A percentile compares a stretch with the other conserved stretches of the same genome.
Conservation (phyloP, 495 filamentous ascomycete species). For the Filosporella fistucella region DNA sequence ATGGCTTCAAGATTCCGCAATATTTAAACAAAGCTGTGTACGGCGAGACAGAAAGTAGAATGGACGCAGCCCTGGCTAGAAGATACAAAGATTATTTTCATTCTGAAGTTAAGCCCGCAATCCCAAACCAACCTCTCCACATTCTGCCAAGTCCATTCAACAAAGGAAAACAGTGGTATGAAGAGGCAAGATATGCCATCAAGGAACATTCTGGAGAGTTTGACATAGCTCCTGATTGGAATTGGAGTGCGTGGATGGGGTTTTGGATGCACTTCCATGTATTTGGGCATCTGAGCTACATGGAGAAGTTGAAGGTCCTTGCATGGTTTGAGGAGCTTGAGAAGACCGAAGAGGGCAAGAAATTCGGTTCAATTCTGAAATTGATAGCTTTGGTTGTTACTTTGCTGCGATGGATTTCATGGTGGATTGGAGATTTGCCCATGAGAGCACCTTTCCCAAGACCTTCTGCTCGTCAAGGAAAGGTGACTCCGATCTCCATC, state of each 20-base stretch:
- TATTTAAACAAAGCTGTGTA: background rate
- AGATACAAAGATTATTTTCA: background rate
- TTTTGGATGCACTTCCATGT: constrained; percentile 1
- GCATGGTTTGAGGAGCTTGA: background rate
- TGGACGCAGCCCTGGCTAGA: background rate
- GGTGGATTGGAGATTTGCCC: too few relatives aligned
- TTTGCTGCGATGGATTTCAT: too few relatives aligned
- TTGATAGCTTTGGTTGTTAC: too few relatives aligned
- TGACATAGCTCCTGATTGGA: background rate
- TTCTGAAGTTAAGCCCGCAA: background rate
- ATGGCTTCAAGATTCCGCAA: background rate
- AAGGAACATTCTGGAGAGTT: too few relatives aligned
- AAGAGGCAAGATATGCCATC: background rate
- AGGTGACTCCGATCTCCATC: too few relatives aligned
- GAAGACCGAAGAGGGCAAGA: too few relatives aligned
- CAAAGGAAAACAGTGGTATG: background rate
- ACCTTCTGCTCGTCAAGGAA: too few relatives aligned
- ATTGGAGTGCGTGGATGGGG: background rate
- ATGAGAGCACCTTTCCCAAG: too few relatives aligned
- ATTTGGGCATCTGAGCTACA: background rate
- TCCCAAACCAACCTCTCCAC: background rate
- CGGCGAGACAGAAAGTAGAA: background rate
- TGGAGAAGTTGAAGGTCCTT: background rate
- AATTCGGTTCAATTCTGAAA: too few relatives aligned
- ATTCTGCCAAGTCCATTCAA: background rate